Base-by-base conservation (phyloP, 805 yeast genomes). In the Candida alai region DNA sequence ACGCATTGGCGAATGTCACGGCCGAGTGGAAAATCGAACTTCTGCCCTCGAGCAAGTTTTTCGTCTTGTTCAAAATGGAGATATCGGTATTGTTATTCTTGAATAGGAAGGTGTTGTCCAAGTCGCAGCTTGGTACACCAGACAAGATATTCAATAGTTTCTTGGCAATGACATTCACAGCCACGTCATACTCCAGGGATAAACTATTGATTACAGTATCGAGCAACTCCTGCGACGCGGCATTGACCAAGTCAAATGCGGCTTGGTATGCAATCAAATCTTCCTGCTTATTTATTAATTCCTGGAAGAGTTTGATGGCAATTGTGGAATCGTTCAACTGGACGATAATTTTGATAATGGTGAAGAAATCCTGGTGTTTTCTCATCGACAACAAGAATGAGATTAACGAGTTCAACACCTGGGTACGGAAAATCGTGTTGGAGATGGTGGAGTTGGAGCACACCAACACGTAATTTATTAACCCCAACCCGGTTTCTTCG, bases 1-100 rank as follows among this genome's bases (percentile, higher is more conserved):
- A 87, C 0, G 97, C 97, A 53, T 88, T 90, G 36, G 93, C 80
- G 55, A 93, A 88, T 30, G 97, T 86, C 31, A 93, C 88, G 6
- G 97, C 98, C 16, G 94, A 82, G 64, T 93, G 98, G 74, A 85
- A 89, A 44, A 93, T 77, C 9, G 98, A 93, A 54, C 78, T 84
- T 61, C 96, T 79, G 30, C 95, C 95, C 55, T 93, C 98, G 44
- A 93, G 69, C 7, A 76, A 70, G 38, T 78, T 74, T 58, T 87
- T 88, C 5, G 96, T 75, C 51, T 83, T 83, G 58, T 84, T 84
- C 51, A 93, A 70, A 38, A 90, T 80, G 32, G 81, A 73, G 37
- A 80, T 68, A 58, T 93, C 97, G 22, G 96, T 83, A 60, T 85
- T 84, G 64, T 86, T 85, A 63, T 90, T 84, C 53, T 84, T 79